Evolutionary conservation across 805 yeast genomes (phyloP), one percentile per base, ranked within the genome.

Genomic region (Yarrowia osloensis): DNA sequence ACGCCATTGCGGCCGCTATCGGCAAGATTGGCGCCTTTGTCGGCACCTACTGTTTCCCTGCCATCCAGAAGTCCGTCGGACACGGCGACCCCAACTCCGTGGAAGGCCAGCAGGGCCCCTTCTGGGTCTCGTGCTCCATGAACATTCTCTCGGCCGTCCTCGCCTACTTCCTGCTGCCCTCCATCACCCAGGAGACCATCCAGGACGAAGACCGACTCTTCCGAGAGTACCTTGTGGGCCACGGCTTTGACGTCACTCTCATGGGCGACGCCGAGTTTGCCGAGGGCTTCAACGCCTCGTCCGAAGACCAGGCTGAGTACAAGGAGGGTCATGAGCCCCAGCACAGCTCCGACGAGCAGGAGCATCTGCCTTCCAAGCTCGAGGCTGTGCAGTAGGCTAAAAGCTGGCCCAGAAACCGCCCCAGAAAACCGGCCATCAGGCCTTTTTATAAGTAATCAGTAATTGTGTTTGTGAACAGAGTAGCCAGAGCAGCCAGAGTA

Each of bases 11-110:
- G 46, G 97, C 98, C 67, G 97, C 97, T 24, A 72, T 87, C 63
- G 98, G 97, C 74, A 93, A 93, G 77, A 81, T 91, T 68, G 98
- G 98, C 75, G 98, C 97, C 0, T 92, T 93, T 75, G 89, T 88
- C 29, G 97, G 97, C 67, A 88, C 95, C 52, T 91, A 88, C 74
- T 88, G 89, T 35, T 94, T 94, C 85, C 97, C 97, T 46, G 88
- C 93, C 74, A 86, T 88, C 70, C 80, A 77, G 62, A 80, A 85
- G 70, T 33, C 40, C 13, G 85, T 85, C 63, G 90, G 90, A 37
- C 81, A 82, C 44, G 69, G 73, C 8, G 77, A 75, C 57, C 63
- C 63, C 19, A 21, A 57, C 37, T 75, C 82, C 12, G 78, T 81
- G 68, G 73, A 76, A 67, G 95, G 94, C 70, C 81, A 85, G 73